Conservation (phyloP, 306 rosid species). For the Castanea mollissima region DNA sequence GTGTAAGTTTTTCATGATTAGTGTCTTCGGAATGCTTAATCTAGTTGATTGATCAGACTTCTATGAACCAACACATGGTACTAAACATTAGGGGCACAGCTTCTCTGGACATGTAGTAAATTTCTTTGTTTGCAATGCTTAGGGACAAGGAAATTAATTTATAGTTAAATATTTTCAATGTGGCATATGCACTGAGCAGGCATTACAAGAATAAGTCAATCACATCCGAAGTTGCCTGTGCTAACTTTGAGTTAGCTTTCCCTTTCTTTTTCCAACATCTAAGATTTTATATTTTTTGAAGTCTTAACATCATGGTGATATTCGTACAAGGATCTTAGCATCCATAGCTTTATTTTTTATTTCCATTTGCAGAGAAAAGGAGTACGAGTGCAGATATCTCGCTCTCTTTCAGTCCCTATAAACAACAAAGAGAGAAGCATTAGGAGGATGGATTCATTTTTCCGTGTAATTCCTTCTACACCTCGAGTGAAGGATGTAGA, state of each 20-base stretch:
- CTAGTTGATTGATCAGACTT: neutral
- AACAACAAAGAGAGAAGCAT: constrained; percentile 46
- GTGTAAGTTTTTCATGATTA: constrained; percentile 45
- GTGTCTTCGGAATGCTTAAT: neutral
- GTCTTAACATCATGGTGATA: neutral
- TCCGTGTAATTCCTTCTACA: constrained; percentile 85
- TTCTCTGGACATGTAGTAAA: constrained; percentile 14
- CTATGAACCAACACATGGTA: constrained; percentile 5
- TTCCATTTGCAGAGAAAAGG: constrained; percentile 55
- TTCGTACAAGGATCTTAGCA: neutral
- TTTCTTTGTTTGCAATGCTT: constrained; percentile 6
- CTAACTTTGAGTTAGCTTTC: constrained; percentile 10
- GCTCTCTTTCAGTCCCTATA: constrained; percentile 81
- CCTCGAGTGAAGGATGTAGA: constrained; percentile 60
- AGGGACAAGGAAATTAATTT: neutral
- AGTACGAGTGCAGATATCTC: constrained; percentile 58
- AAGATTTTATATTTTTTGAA: neutral
- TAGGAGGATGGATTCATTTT: constrained; percentile 71
- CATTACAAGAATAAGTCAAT: constrained; percentile 1
- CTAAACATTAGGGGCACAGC: constrained; percentile 7
- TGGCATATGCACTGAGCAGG: constrained; percentile 8
- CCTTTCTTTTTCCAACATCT: neutral
- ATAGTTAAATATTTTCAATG: neutral
- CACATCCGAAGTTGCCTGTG: neutral
- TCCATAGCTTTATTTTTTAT: constrained; percentile 8